Evolutionary conservation across 768 basidiomycete genomes (phyloP), one percentile per base, ranked within the genome.

Genomic region (Vishniacozyma victoriae): DNA sequence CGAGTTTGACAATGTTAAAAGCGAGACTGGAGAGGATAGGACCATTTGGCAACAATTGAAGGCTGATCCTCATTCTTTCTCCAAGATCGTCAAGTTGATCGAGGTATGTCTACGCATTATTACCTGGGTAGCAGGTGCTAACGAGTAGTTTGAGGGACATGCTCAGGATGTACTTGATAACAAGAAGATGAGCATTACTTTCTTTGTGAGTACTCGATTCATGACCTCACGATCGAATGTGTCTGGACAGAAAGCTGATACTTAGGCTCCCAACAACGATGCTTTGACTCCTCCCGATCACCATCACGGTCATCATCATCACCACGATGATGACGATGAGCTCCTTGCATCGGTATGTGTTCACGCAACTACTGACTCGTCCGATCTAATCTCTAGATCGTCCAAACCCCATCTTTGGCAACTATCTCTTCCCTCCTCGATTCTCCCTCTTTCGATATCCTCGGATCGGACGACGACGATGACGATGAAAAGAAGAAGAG

Each of bases 1-100:
- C n/a, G 41, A 60, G n/a, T 36, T 63, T 39, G 46, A 48, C 16
- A 33, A 33, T 15, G 42, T 24, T 23, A 25, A 52, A 35, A 33
- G 41, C 6, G 31, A 51, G 37, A 44, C 44, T 24, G 38, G 52
- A 13, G 39, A 40, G 11, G 41, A 49, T 35, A 37, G 52, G 48
- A 70, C 70, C n/a, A 68, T 72, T 52, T 72, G 66, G 66, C 60
- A 68, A 47, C 54, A 62, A 39, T 43, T 72, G 14, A 58, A 70
- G 44, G 59, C 59, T 24, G 64, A 69, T 51, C 50, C 60, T 19
- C 47, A 70, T 33, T 55, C 49, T 41, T 72, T 68, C 54, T 60
- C 61, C 40, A 66, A 62, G 54, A 41, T 72, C 14, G 60, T 64
- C 36, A 65, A 69, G 50, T 42, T 68, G 36, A 59, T 69, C 55